Base-by-base conservation (phyloP, 2,329 filamentous ascomycete species). In the Epichloe scottii region DNA sequence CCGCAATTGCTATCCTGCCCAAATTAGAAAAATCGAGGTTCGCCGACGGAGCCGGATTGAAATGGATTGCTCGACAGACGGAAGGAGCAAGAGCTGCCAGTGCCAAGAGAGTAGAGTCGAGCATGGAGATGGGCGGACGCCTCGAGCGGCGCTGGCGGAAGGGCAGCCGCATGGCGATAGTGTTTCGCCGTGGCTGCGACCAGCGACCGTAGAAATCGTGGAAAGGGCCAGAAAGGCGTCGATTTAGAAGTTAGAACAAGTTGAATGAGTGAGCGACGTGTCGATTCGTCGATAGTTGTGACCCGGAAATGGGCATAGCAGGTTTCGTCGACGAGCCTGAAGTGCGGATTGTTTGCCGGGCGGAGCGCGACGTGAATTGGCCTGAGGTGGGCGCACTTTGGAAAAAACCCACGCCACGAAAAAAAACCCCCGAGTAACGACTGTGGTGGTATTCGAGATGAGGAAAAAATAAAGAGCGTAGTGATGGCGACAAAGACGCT, bases 1-100 rank as follows among this genome's bases (percentile, higher is more conserved):
- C 93, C 1, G 82, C 85, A 53, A 98, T 76, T 50, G 87, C 89
- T 58, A 96, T 83, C 59, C 86, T 81, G 52, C 93, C 93, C 37
- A 98, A 73, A 52, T 82, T 72, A 30, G 77, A 79, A 53, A 95
- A 77, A 63, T 95, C 86, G 63, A 98, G 79, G 61, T 90, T 82
- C 51, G 86, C 73, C 14, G 80, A 72, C 3, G 87, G 81, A 39
- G 81, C 76, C 14, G 79, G 66, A 44, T 72, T 78, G 65, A 87
- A 84, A 33, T 71, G 75, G 54, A 82, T 68, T 39, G 78, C 79
- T 23, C 67, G 62, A 43, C 73, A 67, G 44, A 76, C 53, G 10
- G 69, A 68, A 35, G 67, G 60, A 19, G 71, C 66, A 59, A 74
- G 53, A 48, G 66, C 64, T 59, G 67, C 59, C 53, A 77, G 56